Percentiles rank a stretch among this genome's conserved stretches.
These are phyloP conservation scores for Paraphoma sp. DNA, from an alignment of 2,329 filamentous ascomycete species.

Conservation along the genomic window DNA sequence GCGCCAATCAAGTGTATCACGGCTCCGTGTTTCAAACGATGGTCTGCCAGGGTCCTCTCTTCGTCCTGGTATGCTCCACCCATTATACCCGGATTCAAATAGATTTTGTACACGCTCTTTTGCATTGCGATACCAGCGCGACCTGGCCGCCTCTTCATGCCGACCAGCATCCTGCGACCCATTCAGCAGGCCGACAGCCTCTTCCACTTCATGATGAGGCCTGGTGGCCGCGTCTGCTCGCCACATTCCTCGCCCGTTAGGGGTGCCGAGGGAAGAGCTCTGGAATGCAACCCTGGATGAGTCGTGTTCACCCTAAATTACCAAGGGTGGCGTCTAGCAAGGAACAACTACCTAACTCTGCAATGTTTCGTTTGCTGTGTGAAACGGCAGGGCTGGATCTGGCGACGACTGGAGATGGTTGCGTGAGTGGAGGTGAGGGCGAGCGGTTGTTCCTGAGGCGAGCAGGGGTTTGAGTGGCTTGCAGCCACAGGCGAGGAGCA, in stretches of 20 bases:
- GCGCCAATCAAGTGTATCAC: conserved; percentile 39
- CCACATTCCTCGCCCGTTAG: conserved; percentile 28
- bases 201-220: conserved; percentile 31
- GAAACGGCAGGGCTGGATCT: conserved; percentile 36
- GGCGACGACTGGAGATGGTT: too few species aligned
- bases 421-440: conserved; percentile 4
- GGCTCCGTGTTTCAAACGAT: conserved; percentile 46
- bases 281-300: conserved; percentile 40
- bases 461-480: conserved; percentile 23
- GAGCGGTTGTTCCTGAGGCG: conserved; percentile 33
- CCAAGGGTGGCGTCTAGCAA: conserved; percentile 28
- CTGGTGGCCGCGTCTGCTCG: conserved; percentile 29
- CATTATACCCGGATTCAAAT: conserved; percentile 29
- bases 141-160: conserved; percentile 27
- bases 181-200: conserved; percentile 34
- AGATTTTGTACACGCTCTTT: conserved; percentile 37
- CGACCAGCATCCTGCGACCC: conserved; percentile 19
- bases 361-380: conserved; percentile 28
- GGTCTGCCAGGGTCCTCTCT: conserved; percentile 33
- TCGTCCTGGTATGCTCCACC: conserved; percentile 35
- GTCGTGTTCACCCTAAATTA: conserved; percentile 30
- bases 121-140: conserved; percentile 26
- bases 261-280: conserved; percentile 21
- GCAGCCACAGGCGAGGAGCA: conserved; percentile 35
- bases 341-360: conserved; percentile 30